Evolutionary conservation across 306 rosid genomes (phyloP).

Genomic region (Trichosanthes truncata): DNA sequence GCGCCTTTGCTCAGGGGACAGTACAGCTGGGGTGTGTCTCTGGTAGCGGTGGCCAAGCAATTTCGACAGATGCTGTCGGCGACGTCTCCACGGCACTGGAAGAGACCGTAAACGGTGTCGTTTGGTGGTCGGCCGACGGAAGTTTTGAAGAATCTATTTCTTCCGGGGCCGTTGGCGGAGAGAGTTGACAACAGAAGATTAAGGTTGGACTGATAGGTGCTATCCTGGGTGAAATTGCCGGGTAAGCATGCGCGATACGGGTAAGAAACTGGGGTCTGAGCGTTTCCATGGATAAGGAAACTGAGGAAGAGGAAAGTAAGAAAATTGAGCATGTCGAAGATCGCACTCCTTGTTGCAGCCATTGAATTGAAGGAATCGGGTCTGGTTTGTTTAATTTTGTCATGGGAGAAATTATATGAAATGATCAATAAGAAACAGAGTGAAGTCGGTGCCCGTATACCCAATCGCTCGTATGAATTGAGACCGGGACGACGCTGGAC

Average conservation of each 20-base stretch:
- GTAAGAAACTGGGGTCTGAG: neutral
- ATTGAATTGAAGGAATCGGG: no score
- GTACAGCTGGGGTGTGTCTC: neutral
- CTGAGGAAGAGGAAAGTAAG: neutral
- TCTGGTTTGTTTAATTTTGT: no score
- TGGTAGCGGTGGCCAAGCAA: neutral
- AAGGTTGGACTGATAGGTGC: slow-evolving; percentile 26
- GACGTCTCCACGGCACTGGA: slow-evolving; percentile 21
- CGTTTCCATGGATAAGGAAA: neutral
- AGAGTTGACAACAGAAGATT: slow-evolving; percentile 31
- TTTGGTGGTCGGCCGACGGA: neutral
- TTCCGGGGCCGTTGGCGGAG: slow-evolving; percentile 26
- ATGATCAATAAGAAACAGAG: no score
- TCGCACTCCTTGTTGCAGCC: neutral
- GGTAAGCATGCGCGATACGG: slow-evolving; percentile 10
- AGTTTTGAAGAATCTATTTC: slow-evolving; percentile 10
- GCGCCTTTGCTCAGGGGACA: slow-evolving; percentile 6
- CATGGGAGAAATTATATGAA: no score
- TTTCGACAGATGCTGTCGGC: neutral
- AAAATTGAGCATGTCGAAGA: neutral
- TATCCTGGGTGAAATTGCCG: slow-evolving; percentile 28
- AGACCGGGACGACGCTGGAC: no score
- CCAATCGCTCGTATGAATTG: no score
- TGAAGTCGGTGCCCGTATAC: no score
- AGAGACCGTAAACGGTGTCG: slow-evolving; percentile 10